Conservation (phyloP, 2,329 filamentous ascomycete genomes). For the Ophidiomyces ophidiicola region DNA sequence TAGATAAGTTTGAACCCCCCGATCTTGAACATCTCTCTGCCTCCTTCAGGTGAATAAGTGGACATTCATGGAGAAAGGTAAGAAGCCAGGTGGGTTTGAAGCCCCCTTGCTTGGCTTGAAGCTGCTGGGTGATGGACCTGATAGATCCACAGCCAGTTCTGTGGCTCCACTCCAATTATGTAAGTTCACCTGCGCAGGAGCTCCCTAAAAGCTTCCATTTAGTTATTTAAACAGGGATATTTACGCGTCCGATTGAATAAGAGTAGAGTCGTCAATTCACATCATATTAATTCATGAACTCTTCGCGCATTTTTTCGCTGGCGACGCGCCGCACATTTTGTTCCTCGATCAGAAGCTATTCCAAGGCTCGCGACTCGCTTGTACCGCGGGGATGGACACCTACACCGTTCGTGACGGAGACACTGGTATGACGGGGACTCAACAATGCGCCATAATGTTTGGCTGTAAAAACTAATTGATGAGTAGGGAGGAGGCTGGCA, state of each 20-base stretch:
- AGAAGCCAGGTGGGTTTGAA: constrained; percentile 4
- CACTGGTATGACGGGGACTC: constrained; percentile 37
- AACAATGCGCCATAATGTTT: neutral
- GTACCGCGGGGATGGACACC: constrained; percentile 37
- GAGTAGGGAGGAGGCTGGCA: constrained; percentile 60
- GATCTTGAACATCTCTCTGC: constrained; percentile 8
- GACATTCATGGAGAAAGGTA: constrained; percentile 6
- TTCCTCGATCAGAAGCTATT: constrained; percentile 12
- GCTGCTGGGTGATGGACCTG: too few relatives aligned
- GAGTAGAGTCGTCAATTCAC: too few relatives aligned
- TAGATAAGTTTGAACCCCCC: constrained; percentile 10
- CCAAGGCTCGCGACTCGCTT: constrained; percentile 10
- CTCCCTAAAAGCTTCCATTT: too few relatives aligned
- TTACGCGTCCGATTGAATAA: too few relatives aligned
- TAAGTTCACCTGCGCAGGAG: too few relatives aligned
- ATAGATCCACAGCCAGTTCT: too few relatives aligned
- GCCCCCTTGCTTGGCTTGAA: constrained; percentile 4
- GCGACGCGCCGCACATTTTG: constrained; percentile 9
- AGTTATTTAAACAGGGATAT: too few relatives aligned
- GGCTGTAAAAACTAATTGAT: constrained; percentile 1
- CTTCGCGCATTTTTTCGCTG: constrained; percentile 12
- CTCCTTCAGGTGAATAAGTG: neutral
- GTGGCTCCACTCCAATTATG: too few relatives aligned
- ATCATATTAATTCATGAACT: constrained; percentile 13
- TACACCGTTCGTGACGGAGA: constrained; percentile 45